A percentile compares a stretch with the other conserved stretches of the same genome.
These are phyloP conservation scores for Nepenthes mirabilis DNA, from an alignment of 148 eudicot species.

Conservation along the genomic window DNA sequence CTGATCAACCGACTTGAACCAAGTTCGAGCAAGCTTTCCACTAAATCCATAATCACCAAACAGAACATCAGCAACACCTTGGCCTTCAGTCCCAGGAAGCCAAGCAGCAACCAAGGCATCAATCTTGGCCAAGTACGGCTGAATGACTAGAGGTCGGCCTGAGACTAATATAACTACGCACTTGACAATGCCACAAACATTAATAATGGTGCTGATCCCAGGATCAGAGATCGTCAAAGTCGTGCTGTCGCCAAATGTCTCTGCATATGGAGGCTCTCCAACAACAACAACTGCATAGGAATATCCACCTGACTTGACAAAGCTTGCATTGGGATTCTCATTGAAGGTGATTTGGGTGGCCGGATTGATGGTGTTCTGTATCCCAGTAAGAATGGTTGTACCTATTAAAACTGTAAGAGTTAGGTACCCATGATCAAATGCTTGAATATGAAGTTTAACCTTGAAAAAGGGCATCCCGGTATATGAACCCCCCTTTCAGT, in stretches of 20 bases:
- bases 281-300: slow-evolving; percentile 40
- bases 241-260: slow-evolving; percentile 31
- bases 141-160: slow-evolving; percentile 38
- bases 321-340: slow-evolving; percentile 31
- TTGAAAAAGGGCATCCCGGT: too few relatives aligned
- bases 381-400: slow-evolving; percentile 32
- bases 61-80: slow-evolving; percentile 36
- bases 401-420: neutral
- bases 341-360: slow-evolving; percentile 27
- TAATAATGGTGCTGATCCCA: slow-evolving; percentile 22
- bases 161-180: slow-evolving; percentile 37
- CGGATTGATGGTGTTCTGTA: slow-evolving; percentile 29
- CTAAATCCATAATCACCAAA: slow-evolving; percentile 45
- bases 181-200: slow-evolving; percentile 27
- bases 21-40: slow-evolving; percentile 40
- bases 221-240: slow-evolving; percentile 32
- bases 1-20: slow-evolving; percentile 46
- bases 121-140: slow-evolving; percentile 24
- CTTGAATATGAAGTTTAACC: too few relatives aligned
- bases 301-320: slow-evolving; percentile 23
- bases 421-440: too few relatives aligned
- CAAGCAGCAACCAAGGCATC: slow-evolving; percentile 53
- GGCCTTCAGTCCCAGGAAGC: slow-evolving; percentile 58
- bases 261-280: slow-evolving; percentile 42
- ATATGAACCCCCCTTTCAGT: too few relatives aligned